Evolutionary conservation across 257 asterid genomes (phyloP).

Genomic region (Parsonsia alboflavescens): DNA sequence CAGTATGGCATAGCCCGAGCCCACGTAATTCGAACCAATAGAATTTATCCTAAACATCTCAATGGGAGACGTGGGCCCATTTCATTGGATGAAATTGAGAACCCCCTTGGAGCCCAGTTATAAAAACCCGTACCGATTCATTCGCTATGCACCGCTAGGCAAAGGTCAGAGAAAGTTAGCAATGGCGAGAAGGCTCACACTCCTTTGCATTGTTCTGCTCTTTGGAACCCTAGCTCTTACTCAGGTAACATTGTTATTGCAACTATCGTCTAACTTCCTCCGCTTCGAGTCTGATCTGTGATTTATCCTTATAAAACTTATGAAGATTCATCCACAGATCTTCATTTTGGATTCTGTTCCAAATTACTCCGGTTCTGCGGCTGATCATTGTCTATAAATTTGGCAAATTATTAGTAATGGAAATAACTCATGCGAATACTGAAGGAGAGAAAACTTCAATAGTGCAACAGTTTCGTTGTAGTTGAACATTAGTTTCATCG

Average conservation of each 20-base stretch:
- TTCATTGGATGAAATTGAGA: not conserved
- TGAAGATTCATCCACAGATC: not conserved
- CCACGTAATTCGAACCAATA: slow-evolving; percentile 11
- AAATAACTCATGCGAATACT: not conserved
- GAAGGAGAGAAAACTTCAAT: not conserved
- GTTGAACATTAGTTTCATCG: not conserved
- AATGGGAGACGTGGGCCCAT: not conserved
- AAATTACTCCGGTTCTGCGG: not conserved
- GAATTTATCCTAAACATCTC: not conserved
- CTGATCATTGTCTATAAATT: not conserved
- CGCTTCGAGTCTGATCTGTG: slow-evolving; percentile 3
- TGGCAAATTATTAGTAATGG: not conserved
- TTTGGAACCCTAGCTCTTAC: slow-evolving; percentile 30
- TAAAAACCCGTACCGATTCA: not conserved
- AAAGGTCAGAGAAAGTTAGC: not conserved
- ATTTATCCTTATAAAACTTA: not conserved
- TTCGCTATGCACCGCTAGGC: no score
- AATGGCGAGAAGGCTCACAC: slow-evolving; percentile 32
- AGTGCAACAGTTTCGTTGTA: not conserved
- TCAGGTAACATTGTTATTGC: slow-evolving; percentile 35
- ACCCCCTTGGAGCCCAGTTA: not conserved
- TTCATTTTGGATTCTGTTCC: not conserved
- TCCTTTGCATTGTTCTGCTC: slow-evolving; percentile 29
- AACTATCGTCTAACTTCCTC: not conserved
- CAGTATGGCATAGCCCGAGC: not conserved